Conservation (phyloP, 1,284 basidiomycete genomes). For the Hymenochaete sp. region DNA sequence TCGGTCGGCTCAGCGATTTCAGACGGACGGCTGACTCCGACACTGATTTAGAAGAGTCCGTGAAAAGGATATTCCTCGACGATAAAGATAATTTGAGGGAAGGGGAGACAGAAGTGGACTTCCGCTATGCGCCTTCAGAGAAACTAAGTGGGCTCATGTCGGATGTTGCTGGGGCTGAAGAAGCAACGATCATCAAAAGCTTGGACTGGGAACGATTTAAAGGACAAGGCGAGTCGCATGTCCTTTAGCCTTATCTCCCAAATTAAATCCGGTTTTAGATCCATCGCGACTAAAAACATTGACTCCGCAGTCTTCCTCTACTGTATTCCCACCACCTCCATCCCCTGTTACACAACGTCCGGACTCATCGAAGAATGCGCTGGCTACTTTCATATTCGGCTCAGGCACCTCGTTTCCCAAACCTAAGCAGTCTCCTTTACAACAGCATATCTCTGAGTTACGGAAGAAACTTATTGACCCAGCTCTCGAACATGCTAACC, state of each 20-base stretch:
- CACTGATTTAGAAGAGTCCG: slow-evolving; percentile 9
- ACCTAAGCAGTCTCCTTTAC: too few species aligned
- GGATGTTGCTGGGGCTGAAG: slow-evolving; percentile 4
- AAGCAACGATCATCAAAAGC: slow-evolving; percentile 11
- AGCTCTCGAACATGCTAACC: slow-evolving; percentile 3
- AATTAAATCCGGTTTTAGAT: too few species aligned
- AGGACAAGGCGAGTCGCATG: slow-evolving; percentile 10
- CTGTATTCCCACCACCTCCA: not conserved
- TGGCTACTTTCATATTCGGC: not conserved
- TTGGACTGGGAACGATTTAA: slow-evolving; percentile 20
- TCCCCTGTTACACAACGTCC: slow-evolving; percentile 3
- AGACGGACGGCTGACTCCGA: slow-evolving; percentile 13
- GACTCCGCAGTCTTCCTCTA: not conserved
- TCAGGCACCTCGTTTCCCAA: slow-evolving; percentile 3
- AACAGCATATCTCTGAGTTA: slow-evolving; percentile 4
- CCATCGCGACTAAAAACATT: too few species aligned
- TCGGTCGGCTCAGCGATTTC: slow-evolving; percentile 14
- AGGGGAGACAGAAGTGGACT: not conserved
- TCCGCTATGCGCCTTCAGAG: too few species aligned
- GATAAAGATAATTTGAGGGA: not conserved
- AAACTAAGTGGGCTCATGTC: slow-evolving; percentile 13
- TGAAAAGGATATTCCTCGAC: too few species aligned
- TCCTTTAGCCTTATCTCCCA: not conserved
- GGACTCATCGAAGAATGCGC: not conserved
- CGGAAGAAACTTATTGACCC: slow-evolving; percentile 10